Percentiles rank a stretch among this genome's conserved stretches.
Evolutionary conservation across 2,329 filamentous ascomycete genomes (phyloP).

Genomic region (Apiospora aurea): DNA sequence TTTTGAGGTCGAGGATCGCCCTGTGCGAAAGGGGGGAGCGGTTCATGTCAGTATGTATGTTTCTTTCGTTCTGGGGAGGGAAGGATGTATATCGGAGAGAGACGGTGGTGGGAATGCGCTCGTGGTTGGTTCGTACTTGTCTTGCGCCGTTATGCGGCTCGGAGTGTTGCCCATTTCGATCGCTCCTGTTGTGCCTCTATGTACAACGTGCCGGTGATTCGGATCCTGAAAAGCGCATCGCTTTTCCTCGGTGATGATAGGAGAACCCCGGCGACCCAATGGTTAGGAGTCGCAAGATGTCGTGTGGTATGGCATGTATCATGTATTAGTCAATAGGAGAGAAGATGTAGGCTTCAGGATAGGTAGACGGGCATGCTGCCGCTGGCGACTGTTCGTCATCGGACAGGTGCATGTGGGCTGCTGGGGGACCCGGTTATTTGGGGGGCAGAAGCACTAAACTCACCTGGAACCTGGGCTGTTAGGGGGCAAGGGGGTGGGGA

Average conservation of each 20-base stretch:
- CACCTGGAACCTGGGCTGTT: background rate
- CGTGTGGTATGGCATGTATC: background rate
- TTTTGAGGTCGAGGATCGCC: constrained; percentile 97
- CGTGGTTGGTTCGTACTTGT: constrained; percentile 69
- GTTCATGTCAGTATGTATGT: background rate
- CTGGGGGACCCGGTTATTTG: constrained; percentile 12
- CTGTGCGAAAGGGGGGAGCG: constrained; percentile 52
- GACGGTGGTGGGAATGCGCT: constrained; percentile 26
- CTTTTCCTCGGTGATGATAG: background rate
- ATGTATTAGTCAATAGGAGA: background rate
- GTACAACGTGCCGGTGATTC: constrained; percentile 16
- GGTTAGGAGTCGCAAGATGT: background rate
- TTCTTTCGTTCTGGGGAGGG: background rate
- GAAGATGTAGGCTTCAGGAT: constrained; percentile 16
- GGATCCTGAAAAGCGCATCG: constrained; percentile 7
- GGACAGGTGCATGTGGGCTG: constrained; percentile 7
- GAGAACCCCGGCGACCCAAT: background rate
- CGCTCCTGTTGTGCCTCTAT: constrained; percentile 22
- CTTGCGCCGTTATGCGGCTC: constrained; percentile 73
- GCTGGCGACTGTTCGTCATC: background rate
- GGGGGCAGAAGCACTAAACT: constrained; percentile 7
- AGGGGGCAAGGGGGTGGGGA: background rate
- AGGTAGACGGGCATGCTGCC: background rate
- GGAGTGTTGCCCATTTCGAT: constrained; percentile 59
- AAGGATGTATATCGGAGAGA: background rate